These are phyloP conservation scores for Gymnopilus dilepis DNA, from an alignment of 768 basidiomycete species.

Conservation along the genomic window DNA sequence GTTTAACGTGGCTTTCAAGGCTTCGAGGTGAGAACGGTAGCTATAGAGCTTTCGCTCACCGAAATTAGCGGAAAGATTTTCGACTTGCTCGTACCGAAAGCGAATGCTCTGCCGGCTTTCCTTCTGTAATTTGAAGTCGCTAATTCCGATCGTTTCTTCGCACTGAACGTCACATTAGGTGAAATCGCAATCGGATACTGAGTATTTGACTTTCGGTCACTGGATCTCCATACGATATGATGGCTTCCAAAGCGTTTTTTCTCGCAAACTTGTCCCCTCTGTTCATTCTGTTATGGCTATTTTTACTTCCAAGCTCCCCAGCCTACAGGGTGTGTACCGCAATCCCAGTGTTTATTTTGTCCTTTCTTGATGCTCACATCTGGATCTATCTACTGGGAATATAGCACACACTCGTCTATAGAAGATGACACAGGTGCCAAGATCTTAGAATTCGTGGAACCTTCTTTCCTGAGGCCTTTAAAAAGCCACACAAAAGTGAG, in stretches of 20 bases:
- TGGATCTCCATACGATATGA: constrained; percentile 11
- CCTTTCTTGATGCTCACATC: constrained; percentile 25
- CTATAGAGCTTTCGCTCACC: constrained; percentile 17
- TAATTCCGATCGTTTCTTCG: constrained; percentile 21
- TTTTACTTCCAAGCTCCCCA: constrained; percentile 26
- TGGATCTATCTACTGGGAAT: constrained; percentile 27
- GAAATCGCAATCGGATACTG: constrained; percentile 15
- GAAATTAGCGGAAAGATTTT: constrained; percentile 26
- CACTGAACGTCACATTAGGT: constrained; percentile 25
- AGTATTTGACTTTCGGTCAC: constrained; percentile 18
- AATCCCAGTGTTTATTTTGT: constrained; percentile 25
- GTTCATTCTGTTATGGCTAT: constrained; percentile 18
- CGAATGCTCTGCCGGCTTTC: constrained; percentile 20
- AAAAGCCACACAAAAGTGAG: constrained; percentile 16
- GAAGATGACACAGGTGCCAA: constrained; percentile 21
- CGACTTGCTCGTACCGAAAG: constrained; percentile 18
- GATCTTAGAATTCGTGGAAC: constrained; percentile 14
- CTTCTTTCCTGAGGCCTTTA: constrained; percentile 20
- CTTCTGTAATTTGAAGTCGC: constrained; percentile 17
- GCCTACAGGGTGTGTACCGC: constrained; percentile 21
- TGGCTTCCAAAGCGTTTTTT: constrained; percentile 17
- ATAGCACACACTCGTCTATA: constrained; percentile 24
- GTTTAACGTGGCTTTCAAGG: constrained; percentile 21
- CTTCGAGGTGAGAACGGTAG: constrained; percentile 22
- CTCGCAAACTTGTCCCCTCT: constrained; percentile 23